A percentile compares a stretch with the other conserved stretches of the same genome.
Evolutionary conservation across 495 filamentous ascomycete species (phyloP).

Genomic region (Xylaria palmicola): DNA sequence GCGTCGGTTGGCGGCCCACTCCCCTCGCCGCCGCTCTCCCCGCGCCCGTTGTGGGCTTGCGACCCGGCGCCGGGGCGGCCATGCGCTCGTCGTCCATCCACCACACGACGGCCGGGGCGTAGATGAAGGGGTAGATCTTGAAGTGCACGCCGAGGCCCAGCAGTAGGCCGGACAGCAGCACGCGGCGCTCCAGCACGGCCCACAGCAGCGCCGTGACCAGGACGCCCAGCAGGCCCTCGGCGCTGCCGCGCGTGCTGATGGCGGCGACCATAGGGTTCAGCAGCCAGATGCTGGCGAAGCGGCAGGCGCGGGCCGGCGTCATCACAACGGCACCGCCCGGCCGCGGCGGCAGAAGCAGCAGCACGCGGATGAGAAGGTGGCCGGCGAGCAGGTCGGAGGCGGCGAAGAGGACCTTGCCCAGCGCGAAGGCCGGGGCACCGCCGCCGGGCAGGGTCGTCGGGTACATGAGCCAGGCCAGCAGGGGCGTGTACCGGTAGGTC

Average conservation of each 20-base stretch:
- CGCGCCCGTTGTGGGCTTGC: not conserved
- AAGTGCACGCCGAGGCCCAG: conserved; percentile 89
- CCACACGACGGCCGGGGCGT: conserved; percentile 82
- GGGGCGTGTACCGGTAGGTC: conserved; percentile 94
- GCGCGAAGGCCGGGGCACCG: conserved; percentile 74
- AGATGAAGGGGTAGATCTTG: conserved; percentile 98
- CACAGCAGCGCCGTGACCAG: conserved; percentile 79
- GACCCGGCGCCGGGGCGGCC: not conserved
- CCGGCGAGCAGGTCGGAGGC: conserved; percentile 80
- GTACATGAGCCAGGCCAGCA: conserved; percentile 84
- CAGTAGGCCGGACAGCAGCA: conserved; percentile 68
- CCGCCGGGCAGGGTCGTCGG: conserved; percentile 67
- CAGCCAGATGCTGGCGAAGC: conserved; percentile 83
- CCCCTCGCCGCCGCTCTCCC: not conserved
- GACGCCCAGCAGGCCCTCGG: conserved; percentile 84
- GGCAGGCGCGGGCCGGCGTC: conserved; percentile 52
- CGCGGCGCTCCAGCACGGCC: conserved; percentile 61
- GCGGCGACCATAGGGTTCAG: conserved; percentile 97
- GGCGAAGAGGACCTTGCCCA: conserved; percentile 87
- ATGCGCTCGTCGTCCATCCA: conserved; percentile 67
- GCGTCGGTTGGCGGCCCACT: not conserved
- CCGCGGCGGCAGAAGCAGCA: no score
- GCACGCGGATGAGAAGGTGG: conserved; percentile 72
- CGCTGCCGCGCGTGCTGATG: conserved; percentile 91
- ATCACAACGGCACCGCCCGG: conserved; percentile 29